phyloP scores from a whole-genome alignment of 805 yeast species.

The Kluyveromyces dobzhanskii region DNA sequence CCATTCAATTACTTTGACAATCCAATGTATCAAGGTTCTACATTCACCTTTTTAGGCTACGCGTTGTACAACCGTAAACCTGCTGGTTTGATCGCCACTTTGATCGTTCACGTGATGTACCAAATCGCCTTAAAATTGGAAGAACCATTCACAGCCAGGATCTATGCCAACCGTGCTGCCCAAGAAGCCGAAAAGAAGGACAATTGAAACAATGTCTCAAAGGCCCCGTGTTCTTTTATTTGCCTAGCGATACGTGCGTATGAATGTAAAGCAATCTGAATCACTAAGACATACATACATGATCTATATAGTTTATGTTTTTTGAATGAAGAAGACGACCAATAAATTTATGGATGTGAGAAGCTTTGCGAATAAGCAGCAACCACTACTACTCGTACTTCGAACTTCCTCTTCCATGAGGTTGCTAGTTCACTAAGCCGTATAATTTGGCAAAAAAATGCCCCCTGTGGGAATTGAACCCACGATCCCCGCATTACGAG shows the following conservation, averaged over 20 bases:
- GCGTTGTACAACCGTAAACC: conserved; percentile 86
- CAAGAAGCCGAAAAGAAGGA: conserved; percentile 18
- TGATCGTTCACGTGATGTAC: conserved; percentile 75
- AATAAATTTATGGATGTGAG: no score
- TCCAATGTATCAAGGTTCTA: conserved; percentile 96
- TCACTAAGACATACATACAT: no score
- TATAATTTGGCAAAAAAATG: conserved; percentile 25
- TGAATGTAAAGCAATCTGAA: no score
- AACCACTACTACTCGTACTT: no score
- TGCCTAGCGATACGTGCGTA: no score
- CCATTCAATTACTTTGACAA: conserved; percentile 88
- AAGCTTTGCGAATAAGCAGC: no score
- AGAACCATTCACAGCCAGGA: conserved; percentile 92
- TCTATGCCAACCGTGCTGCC: conserved; percentile 67
- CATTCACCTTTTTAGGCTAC: conserved; percentile 82
- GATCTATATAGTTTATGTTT: no score
- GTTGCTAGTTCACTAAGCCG: no score
- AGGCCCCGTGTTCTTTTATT: no score
- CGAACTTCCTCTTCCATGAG: no score
- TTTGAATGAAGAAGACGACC: no score
- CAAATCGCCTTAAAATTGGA: conserved; percentile 77
- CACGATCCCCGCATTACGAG: conserved; percentile 52
- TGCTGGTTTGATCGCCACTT: conserved; percentile 70
- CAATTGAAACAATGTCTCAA: no score
- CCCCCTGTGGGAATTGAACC: conserved; percentile 50